phyloP scores from a whole-genome alignment of 306 rosid genomes.

The Citrullus amarus region DNA sequence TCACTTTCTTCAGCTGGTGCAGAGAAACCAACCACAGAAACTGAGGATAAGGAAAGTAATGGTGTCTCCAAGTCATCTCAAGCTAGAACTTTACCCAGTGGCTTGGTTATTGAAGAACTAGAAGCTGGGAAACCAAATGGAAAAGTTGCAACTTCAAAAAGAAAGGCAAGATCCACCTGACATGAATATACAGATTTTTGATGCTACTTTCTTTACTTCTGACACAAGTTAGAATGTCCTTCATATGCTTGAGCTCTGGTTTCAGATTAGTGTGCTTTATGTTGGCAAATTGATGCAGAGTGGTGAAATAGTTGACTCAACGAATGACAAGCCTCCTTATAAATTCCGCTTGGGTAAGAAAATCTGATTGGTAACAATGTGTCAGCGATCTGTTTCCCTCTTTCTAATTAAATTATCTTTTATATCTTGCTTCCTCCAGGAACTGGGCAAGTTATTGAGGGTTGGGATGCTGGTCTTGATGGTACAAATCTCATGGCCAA shows the following conservation, averaged over 20 bases:
- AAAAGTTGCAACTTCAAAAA: conserved; percentile 54
- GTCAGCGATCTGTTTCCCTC: not conserved
- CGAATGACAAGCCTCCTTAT: conserved; percentile 30
- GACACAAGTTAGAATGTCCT: not conserved
- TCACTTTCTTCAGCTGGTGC: conserved; percentile 22
- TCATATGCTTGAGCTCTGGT: conserved; percentile 1
- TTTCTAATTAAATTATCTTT: not conserved
- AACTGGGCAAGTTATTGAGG: conserved; percentile 38
- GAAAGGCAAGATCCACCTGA: conserved; percentile 35
- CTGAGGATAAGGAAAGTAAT: conserved; percentile 17
- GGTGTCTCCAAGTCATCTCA: conserved; percentile 24
- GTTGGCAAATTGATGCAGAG: conserved; percentile 53
- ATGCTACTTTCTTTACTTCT: not conserved
- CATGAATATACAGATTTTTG: not conserved
- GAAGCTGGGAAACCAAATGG: conserved; percentile 49
- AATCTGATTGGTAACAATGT: not conserved
- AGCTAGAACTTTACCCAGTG: conserved; percentile 37
- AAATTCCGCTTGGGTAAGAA: conserved; percentile 83
- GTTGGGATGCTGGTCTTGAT: conserved; percentile 76
- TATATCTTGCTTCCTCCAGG: conserved; percentile 38
- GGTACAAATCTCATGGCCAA: conserved; percentile 28
- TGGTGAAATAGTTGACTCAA: conserved; percentile 42
- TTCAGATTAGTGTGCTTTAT: conserved; percentile 57
- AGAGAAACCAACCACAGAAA: conserved; percentile 12
- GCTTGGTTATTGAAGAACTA: conserved; percentile 46